Conservation (phyloP, 2,329 filamentous ascomycete genomes). For the Colletotrichum scovillei region DNA sequence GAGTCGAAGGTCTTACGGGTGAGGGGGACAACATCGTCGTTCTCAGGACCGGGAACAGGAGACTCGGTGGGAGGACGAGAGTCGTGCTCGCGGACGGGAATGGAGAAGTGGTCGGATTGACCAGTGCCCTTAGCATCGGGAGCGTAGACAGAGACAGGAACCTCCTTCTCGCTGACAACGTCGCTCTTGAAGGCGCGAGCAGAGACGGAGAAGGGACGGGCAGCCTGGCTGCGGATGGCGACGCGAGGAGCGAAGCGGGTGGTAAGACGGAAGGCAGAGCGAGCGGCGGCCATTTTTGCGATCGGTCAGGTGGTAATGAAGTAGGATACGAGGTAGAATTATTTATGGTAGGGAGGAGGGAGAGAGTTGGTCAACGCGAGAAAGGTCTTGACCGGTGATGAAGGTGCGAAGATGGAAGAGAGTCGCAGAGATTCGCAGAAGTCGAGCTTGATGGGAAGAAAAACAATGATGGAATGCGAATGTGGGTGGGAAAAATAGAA, state of each 20-base stretch:
- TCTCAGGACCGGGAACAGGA: constrained; percentile 52
- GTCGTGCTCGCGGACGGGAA: constrained; percentile 58
- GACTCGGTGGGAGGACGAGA: constrained; percentile 56
- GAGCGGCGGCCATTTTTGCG: constrained; percentile 28
- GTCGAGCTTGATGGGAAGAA: constrained; percentile 20
- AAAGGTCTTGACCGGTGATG: constrained; percentile 15
- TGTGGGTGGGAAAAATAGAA: constrained; percentile 3
- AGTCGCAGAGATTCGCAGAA: constrained; percentile 2
- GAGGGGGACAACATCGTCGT: constrained; percentile 63
- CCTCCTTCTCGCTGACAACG: constrained; percentile 67
- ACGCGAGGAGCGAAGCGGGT: constrained; percentile 42
- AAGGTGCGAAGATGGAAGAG: constrained; percentile 18
- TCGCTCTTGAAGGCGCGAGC: constrained; percentile 57
- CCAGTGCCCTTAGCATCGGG: constrained; percentile 57
- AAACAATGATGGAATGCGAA: constrained; percentile 6
- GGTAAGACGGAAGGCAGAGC: constrained; percentile 32
- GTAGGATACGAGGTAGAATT: not conserved
- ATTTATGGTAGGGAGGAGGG: not conserved
- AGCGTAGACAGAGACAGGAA: constrained; percentile 66
- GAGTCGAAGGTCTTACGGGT: constrained; percentile 63
- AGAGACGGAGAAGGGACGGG: constrained; percentile 51
- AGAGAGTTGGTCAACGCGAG: not conserved
- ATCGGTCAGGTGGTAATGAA: not conserved
- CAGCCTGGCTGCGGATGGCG: constrained; percentile 42
- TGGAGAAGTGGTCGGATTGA: constrained; percentile 63